Conservation (phyloP, 495 filamentous ascomycete species). For the Penicillium coffeae region DNA sequence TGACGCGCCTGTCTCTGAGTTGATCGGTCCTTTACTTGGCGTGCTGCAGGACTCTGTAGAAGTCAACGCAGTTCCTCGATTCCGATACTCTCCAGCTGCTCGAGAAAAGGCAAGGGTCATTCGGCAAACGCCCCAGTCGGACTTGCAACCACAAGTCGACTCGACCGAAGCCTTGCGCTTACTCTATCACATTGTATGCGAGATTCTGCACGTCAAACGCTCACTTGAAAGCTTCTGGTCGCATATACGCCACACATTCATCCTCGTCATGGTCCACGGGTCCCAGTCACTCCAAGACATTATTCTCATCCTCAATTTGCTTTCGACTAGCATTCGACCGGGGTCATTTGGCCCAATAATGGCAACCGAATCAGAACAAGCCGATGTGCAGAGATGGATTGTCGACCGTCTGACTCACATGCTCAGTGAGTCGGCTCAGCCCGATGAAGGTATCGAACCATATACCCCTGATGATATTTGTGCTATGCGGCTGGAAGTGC, state of each 20-base stretch:
- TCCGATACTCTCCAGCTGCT: conserved; percentile 43
- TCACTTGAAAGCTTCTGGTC: conserved; percentile 56
- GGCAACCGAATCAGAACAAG: conserved; percentile 48
- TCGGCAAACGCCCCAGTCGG: conserved; percentile 40
- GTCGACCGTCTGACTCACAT: conserved; percentile 59
- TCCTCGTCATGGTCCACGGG: conserved; percentile 58
- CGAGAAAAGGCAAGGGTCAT: conserved; percentile 33
- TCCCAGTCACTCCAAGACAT: conserved; percentile 58
- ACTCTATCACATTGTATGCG: conserved; percentile 54
- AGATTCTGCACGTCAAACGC: conserved; percentile 38
- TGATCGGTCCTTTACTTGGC: conserved; percentile 52
- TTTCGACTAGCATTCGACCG: conserved; percentile 55
- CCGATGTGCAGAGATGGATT: conserved; percentile 53
- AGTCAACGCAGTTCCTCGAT: conserved; percentile 52
- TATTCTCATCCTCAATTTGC: conserved; percentile 51
- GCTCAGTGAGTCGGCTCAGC: conserved; percentile 52
- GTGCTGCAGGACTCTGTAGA: conserved; percentile 54
- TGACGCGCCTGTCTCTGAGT: conserved; percentile 36
- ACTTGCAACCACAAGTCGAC: conserved; percentile 49
- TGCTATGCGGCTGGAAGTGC: conserved; percentile 53
- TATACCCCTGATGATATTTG: conserved; percentile 49
- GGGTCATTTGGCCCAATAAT: conserved; percentile 60
- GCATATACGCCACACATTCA: conserved; percentile 56
- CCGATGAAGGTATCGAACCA: conserved; percentile 43
- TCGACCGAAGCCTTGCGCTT: conserved; percentile 54